Evolutionary conservation across 148 eudicot species (phyloP).

Genomic region (Cornus suecica): DNA sequence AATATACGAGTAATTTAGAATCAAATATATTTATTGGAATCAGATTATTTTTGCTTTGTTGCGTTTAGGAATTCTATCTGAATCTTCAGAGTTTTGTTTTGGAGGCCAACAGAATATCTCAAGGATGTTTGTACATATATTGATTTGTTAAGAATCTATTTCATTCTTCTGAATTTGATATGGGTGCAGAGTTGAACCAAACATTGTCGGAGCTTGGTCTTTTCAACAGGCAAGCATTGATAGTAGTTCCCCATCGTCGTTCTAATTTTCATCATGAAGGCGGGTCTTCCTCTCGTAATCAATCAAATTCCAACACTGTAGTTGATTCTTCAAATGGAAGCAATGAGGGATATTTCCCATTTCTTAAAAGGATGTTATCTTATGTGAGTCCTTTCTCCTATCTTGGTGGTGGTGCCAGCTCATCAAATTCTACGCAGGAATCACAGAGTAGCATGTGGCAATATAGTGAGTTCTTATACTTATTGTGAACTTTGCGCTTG

Average conservation of each 20-base stretch:
- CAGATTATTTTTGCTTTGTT: neutral
- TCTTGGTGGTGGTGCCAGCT: conserved; percentile 37
- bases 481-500: neutral
- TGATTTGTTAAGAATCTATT: conserved; percentile 1
- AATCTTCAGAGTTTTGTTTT: neutral
- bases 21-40: neutral
- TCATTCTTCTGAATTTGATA: neutral
- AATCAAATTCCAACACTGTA: conserved; percentile 12
- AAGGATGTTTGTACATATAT: neutral
- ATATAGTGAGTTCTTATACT: conserved; percentile 32
- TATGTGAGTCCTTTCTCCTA: conserved; percentile 53
- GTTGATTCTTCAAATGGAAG: conserved; percentile 27
- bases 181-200: conserved; percentile 38
- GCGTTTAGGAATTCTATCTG: neutral
- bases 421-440: conserved; percentile 40
- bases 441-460: conserved; percentile 31
- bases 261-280: conserved; percentile 13
- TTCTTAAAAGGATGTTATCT: conserved; percentile 36
- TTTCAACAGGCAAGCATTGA: conserved; percentile 47
- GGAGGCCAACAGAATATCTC: neutral
- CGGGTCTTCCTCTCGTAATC: conserved; percentile 18
- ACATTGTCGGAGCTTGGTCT: conserved; percentile 45
- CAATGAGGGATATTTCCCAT: conserved; percentile 45
- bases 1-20: neutral
- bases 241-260: conserved; percentile 38